These are phyloP conservation scores for Lactarius hatsudake DNA, from an alignment of 768 basidiomycete genomes.

Conservation along the genomic window DNA sequence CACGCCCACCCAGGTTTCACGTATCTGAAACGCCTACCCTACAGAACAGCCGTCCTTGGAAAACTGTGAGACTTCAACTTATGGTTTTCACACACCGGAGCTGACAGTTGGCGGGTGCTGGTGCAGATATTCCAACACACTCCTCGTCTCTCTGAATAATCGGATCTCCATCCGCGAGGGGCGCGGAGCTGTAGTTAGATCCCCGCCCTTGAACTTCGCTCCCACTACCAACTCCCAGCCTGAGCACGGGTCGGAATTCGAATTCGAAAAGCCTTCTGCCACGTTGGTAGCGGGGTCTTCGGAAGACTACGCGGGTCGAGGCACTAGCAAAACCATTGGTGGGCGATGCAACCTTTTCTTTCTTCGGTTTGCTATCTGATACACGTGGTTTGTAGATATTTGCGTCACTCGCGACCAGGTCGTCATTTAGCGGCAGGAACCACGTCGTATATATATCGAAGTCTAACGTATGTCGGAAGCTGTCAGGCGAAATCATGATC, in stretches of 20 bases:
- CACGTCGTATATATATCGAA: too few relatives aligned
- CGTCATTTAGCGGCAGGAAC: too few relatives aligned
- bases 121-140: slow-evolving; percentile 10
- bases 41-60: slow-evolving; percentile 7
- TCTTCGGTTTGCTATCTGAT: too few relatives aligned
- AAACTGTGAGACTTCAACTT: slow-evolving; percentile 8
- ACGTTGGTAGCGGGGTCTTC: too few relatives aligned
- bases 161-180: slow-evolving; percentile 16
- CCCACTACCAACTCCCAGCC: background rate
- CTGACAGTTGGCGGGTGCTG: too few relatives aligned
- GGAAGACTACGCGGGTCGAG: background rate
- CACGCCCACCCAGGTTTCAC: too few relatives aligned
- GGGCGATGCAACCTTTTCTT: too few relatives aligned
- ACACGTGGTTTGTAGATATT: too few relatives aligned
- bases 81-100: background rate
- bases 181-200: background rate
- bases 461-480: too few relatives aligned
- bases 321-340: background rate
- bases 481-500: too few relatives aligned
- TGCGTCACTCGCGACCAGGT: too few relatives aligned
- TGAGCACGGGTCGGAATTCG: background rate
- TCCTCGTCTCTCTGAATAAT: slow-evolving; percentile 17
- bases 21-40: background rate
- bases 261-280: background rate
- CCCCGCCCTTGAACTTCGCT: background rate